These are phyloP conservation scores for Chalara sp. DNA, from an alignment of 2,329 filamentous ascomycete genomes.

Conservation along the genomic window DNA sequence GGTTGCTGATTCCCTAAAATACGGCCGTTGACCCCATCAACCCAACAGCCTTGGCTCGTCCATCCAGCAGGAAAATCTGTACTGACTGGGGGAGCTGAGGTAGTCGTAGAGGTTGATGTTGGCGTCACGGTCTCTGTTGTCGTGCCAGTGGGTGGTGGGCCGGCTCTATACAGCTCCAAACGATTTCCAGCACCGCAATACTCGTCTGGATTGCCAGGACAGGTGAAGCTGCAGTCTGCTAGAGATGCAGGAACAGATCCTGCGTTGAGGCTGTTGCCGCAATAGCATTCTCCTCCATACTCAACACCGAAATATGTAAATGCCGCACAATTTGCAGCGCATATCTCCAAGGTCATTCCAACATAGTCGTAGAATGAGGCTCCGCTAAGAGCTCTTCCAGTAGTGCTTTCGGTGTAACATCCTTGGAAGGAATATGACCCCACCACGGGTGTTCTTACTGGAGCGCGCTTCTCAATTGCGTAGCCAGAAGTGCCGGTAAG, in stretches of 20 bases:
- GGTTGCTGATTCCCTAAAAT: constrained; percentile 12
- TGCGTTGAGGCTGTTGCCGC: constrained; percentile 16
- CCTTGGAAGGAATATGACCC: constrained; percentile 39
- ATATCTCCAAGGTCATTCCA: constrained; percentile 24
- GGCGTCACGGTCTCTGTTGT: background rate
- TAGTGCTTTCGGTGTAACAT: constrained; percentile 42
- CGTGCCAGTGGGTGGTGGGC: background rate
- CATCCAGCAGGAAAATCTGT: constrained; percentile 16
- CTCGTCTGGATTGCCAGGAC: constrained; percentile 25
- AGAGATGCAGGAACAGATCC: constrained; percentile 14
- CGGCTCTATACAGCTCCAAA: constrained; percentile 17
- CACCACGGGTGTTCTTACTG: constrained; percentile 32
- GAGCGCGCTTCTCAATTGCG: constrained; percentile 29
- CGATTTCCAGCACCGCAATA: constrained; percentile 28
- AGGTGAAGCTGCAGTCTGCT: constrained; percentile 20
- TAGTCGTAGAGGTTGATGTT: background rate
- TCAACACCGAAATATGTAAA: constrained; percentile 24
- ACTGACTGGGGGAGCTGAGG: background rate
- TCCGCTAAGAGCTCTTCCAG: constrained; percentile 35
- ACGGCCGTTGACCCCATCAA: constrained; percentile 14
- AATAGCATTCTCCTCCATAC: constrained; percentile 24
- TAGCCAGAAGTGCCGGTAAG: constrained; percentile 30
- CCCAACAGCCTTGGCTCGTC: constrained; percentile 17
- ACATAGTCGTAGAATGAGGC: constrained; percentile 8
- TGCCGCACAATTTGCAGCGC: constrained; percentile 17